These are phyloP conservation scores for Forsythia suspensa DNA, from an alignment of 257 asterid genomes.

Conservation along the genomic window DNA sequence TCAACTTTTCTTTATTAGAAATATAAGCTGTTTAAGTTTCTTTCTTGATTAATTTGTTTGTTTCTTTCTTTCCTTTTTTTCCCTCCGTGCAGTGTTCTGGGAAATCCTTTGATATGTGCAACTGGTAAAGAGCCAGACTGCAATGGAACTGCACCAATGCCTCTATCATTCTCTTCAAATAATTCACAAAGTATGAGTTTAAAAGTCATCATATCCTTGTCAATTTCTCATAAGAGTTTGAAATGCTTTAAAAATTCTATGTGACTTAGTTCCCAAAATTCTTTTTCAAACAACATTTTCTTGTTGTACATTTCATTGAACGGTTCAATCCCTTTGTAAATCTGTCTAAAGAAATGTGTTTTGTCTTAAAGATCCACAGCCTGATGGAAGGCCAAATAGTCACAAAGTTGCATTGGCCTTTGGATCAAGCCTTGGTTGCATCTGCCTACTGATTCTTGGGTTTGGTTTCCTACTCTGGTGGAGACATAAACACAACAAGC, in stretches of 20 bases:
- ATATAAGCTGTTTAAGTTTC: background rate
- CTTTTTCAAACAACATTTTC: background rate
- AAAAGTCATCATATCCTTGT: background rate
- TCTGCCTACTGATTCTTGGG: conserved; percentile 70
- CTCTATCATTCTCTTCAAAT: conserved; percentile 50
- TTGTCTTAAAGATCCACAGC: conserved; percentile 35
- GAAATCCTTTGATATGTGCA: conserved; percentile 86
- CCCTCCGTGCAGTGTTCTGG: conserved; percentile 52
- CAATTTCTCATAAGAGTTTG: background rate
- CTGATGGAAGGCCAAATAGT: conserved; percentile 36
- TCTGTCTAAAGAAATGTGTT: background rate
- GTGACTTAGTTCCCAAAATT: background rate
- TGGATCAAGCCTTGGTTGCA: conserved; percentile 84
- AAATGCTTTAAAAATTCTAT: background rate
- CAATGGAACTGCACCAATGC: conserved; percentile 72
- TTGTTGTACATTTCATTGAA: background rate
- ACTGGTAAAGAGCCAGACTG: conserved; percentile 83
- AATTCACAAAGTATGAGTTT: conserved; percentile 64
- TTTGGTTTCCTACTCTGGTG: conserved; percentile 81
- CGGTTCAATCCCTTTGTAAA: background rate
- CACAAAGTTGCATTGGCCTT: conserved; percentile 76
- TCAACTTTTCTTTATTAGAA: background rate
- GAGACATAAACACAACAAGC: conserved; percentile 76
- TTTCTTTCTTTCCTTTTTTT: background rate
- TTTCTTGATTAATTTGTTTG: background rate